Base-by-base conservation (phyloP, 768 basidiomycete genomes). In the Naganishia onofrii region DNA sequence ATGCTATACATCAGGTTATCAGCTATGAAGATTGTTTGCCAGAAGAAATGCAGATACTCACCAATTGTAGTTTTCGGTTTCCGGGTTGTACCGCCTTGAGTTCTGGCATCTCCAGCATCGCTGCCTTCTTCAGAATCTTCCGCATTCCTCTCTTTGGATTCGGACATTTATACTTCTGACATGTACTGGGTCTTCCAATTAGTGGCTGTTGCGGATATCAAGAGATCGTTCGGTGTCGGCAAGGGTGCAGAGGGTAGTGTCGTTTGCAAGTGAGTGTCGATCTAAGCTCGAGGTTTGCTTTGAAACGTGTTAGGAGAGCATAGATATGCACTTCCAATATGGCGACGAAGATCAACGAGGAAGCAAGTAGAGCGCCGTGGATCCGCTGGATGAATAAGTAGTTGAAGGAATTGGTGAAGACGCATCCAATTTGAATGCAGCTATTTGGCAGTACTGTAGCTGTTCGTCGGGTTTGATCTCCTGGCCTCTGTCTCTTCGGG, bases 51-150 rank as follows among this genome's bases (percentile, higher is more conserved):
- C 42, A 26, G 10, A 23, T 5, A 44, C 60, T n/a, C 17, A 63
- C 60, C 60, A 15, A 63, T 63, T 10, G 60, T 63, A 44, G 60
- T 63, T 21, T 63, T 63, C 7, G 36, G 60, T 44, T 63, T 63
- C 23, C 60, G 36, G 26, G 7, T 44, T 13, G 60, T 42, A 44
- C 19, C 26, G 23, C 60, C 60, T 29, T 63, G 60, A 17, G 17
- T 26, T 8, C 60, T n/a, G 23, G 48, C 23, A 21, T 51, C 48
- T 23, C 48, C 48, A 51, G n/a, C 60, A 15, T 63, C 60, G 28
- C 60, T 63, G 9, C 60, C 60, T 10, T 63, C 60, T 23, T 63
- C 60, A 8, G 60, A 63, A 2, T 63, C 60, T 1, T 46, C 60
- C 42, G 42, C 60, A 26, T 23, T 26, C 60, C 29, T 63, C 26